Conservation (phyloP, 1,284 basidiomycete genomes). For the Irpex rosettiformis region DNA sequence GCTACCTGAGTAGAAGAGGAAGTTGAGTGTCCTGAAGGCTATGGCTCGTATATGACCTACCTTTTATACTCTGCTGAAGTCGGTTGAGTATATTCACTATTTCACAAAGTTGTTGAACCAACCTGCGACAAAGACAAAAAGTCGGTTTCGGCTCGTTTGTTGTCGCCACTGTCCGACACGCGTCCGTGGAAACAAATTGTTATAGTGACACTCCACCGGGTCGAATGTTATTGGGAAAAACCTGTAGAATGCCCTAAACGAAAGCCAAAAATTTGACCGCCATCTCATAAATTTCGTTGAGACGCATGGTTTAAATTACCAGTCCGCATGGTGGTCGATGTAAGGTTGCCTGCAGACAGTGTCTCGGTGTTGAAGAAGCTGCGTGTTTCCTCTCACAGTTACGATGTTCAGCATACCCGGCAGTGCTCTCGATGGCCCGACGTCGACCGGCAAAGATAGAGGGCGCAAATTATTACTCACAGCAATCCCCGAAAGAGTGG, state of each 20-base stretch:
- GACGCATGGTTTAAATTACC: not conserved
- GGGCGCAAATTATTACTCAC: not conserved
- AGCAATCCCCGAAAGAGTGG: not conserved
- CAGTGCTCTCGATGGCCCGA: not conserved
- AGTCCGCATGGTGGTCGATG: not conserved
- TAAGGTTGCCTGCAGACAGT: not conserved
- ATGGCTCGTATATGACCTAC: not conserved
- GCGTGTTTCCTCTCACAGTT: not conserved
- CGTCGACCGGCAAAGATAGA: not conserved
- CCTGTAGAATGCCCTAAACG: not conserved
- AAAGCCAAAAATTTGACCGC: not conserved
- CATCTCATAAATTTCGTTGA: not conserved
- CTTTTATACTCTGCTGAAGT: not conserved
- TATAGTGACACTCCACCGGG: not conserved
- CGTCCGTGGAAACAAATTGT: not conserved
- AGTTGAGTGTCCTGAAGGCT: not conserved
- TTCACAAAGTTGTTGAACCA: not conserved
- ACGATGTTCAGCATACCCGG: not conserved
- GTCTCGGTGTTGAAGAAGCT: not conserved
- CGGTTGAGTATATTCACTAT: not conserved
- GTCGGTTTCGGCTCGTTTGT: not conserved
- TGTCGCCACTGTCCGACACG: not conserved
- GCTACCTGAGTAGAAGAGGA: slow-evolving; percentile 1
- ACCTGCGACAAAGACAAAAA: not conserved
- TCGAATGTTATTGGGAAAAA: not conserved